Conservation (phyloP, 768 basidiomycete genomes). For the Crepidotus variabilis region DNA sequence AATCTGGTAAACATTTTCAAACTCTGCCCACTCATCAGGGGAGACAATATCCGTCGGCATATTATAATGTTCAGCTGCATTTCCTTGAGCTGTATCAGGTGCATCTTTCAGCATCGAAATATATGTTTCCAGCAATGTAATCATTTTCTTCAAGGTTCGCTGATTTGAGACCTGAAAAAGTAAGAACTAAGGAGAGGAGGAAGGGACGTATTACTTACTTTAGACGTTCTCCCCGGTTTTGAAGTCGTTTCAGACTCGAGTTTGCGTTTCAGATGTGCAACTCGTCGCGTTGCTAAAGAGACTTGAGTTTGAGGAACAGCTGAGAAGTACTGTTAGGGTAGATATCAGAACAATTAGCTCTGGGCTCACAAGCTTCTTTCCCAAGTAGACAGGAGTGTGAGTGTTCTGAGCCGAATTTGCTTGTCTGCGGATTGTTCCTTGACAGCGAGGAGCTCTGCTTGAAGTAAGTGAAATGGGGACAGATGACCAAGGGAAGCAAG, state of each 20-base stretch:
- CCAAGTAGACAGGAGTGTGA: conserved; percentile 82
- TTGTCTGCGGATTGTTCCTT: conserved; percentile 38
- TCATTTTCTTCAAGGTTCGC: conserved; percentile 37
- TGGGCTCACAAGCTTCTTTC: conserved; percentile 57
- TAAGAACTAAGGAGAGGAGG: background rate
- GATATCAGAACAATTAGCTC: background rate
- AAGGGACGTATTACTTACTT: conserved; percentile 9
- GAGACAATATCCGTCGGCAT: conserved; percentile 68
- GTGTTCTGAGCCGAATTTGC: conserved; percentile 84
- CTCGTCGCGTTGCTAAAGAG: conserved; percentile 50
- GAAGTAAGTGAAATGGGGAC: conserved; percentile 82
- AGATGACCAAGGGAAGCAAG: conserved; percentile 67
- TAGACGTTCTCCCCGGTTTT: conserved; percentile 1
- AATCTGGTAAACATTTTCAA: conserved; percentile 88
- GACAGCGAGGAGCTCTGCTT: conserved; percentile 50
- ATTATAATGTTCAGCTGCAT: conserved; percentile 46
- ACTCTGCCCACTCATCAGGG: conserved; percentile 71
- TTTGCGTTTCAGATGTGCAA: conserved; percentile 40
- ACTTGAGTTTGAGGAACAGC: conserved; percentile 68
- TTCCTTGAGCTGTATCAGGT: conserved; percentile 20
- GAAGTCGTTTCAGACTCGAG: conserved; percentile 4
- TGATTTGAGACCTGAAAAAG: conserved; percentile 10
- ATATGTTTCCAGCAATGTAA: conserved; percentile 58
- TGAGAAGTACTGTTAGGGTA: conserved; percentile 20
- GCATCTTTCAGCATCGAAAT: conserved; percentile 47